Conservation (phyloP, 2,329 filamentous ascomycete species). For the Periconia sp. region DNA sequence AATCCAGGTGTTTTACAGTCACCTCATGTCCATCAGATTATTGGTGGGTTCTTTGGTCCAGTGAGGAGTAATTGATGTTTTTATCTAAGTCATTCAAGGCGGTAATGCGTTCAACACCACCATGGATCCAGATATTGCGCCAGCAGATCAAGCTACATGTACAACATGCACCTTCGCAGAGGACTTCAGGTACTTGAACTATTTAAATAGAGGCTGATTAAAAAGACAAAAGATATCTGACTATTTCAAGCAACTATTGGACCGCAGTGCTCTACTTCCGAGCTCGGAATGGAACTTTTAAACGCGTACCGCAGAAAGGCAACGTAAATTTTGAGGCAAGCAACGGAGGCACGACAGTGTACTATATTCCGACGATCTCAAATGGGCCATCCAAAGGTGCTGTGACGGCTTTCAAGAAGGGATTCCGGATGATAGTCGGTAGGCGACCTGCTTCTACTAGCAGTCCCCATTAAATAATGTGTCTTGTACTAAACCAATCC, state of each 20-base stretch:
- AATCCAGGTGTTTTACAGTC: slow-evolving; percentile 18
- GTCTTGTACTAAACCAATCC: slow-evolving; percentile 7
- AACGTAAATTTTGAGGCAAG: slow-evolving; percentile 37
- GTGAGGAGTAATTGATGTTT: not conserved
- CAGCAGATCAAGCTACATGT: slow-evolving; percentile 18
- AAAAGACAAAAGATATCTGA: not conserved
- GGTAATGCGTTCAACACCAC: slow-evolving; percentile 23
- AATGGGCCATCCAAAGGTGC: slow-evolving; percentile 24
- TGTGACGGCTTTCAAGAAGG: slow-evolving; percentile 49
- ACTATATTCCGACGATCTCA: slow-evolving; percentile 33
- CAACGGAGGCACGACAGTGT: slow-evolving; percentile 41
- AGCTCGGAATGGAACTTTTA: slow-evolving; percentile 33
- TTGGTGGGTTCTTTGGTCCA: slow-evolving; percentile 4
- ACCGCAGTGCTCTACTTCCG: slow-evolving; percentile 34
- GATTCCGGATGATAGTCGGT: slow-evolving; percentile 50
- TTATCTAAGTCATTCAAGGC: slow-evolving; percentile 1
- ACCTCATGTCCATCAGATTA: slow-evolving; percentile 22
- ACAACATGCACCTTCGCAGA: slow-evolving; percentile 34
- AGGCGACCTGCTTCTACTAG: not conserved
- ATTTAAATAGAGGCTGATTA: not conserved
- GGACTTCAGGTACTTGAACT: slow-evolving; percentile 46
- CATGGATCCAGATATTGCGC: slow-evolving; percentile 20
- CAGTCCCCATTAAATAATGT: not conserved
- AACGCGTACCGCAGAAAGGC: slow-evolving; percentile 36
- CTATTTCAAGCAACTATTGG: slow-evolving; percentile 40